Base-by-base conservation (phyloP, 202 grass and related monocot genomes). In the Schoenoplectus triqueter region DNA sequence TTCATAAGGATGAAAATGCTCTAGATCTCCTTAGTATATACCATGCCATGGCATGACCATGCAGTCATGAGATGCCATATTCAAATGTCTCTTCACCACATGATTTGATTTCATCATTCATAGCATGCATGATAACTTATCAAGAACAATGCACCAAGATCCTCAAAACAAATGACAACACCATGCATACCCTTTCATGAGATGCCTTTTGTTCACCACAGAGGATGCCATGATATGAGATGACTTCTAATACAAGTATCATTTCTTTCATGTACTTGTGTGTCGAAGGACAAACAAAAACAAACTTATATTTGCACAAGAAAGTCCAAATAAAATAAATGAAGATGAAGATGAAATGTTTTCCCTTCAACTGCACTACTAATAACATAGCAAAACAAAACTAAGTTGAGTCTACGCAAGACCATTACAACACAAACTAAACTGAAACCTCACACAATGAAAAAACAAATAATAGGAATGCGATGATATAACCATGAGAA, bases 211-310 rank as follows among this genome's bases (percentile, higher is more conserved):
- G 54, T 84, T 79, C 80, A 85, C 62, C 73, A 74, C 61, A 84
- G 82, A 91, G 83, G 52, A 31, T 31, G 31, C 71, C 90, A 91
- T 92, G 91, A 85, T 76, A 96, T 96, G 85, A 91, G 83, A 89
- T 88, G 83, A 66, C 81, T 52, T 59, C 52, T 50, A 91, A 86
- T 84, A 59, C 64, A 81, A 79, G 69, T 88, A 66, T 65, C 73
- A 7, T 87, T 70, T 64, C 83, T 83, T 50, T 73, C 40, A 67
- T 41, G 50, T 40, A 17, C 66, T 87, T 64, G 0, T 78, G 78
- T 78, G 73, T 31, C 78, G 84, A 80, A 80, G 83, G 63, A 42
- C 66, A 82, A 14, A 7, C 80, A 51, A 73, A 83, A 18, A 82
- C 73, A 13, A 64, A 44, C 8, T 54, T 66, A 75, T 80, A 80